These are phyloP conservation scores for Exophiala calicioides DNA, from an alignment of 2,329 filamentous ascomycete species.

Conservation along the genomic window DNA sequence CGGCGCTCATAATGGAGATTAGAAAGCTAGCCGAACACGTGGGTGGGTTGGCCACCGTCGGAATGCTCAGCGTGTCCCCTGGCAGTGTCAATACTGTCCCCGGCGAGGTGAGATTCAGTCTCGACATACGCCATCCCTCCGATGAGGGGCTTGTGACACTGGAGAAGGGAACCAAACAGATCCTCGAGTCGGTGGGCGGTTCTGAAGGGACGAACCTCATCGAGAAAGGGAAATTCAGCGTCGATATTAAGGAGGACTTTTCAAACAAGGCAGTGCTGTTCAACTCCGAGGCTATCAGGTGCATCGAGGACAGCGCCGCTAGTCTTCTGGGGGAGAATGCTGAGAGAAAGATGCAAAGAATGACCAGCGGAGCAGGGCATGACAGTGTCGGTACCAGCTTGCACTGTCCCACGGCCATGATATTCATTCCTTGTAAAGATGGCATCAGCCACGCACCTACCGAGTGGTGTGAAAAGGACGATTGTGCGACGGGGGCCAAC, in stretches of 20 bases:
- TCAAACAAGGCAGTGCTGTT: slow-evolving; percentile 61
- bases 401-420: slow-evolving; percentile 64
- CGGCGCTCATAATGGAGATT: slow-evolving; percentile 66
- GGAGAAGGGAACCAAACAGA: slow-evolving; percentile 11
- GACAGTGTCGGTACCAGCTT: slow-evolving; percentile 64
- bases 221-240: slow-evolving; percentile 11
- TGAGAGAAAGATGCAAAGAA: slow-evolving; percentile 51
- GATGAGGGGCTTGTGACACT: slow-evolving; percentile 23
- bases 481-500: slow-evolving; percentile 45
- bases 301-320: slow-evolving; percentile 61
- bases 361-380: slow-evolving; percentile 67
- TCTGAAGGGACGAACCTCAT: slow-evolving; percentile 56
- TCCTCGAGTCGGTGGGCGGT: slow-evolving; percentile 49
- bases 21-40: slow-evolving; percentile 61
- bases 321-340: slow-evolving; percentile 54
- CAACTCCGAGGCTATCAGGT: slow-evolving; percentile 65
- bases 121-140: slow-evolving; percentile 28
- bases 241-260: slow-evolving; percentile 26
- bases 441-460: slow-evolving; percentile 65
- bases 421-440: slow-evolving; percentile 65
- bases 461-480: slow-evolving; percentile 62
- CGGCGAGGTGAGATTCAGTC: slow-evolving; percentile 54
- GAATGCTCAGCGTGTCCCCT: slow-evolving; percentile 66
- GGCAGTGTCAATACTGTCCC: slow-evolving; percentile 75
- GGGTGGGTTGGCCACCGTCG: slow-evolving; percentile 66